Percentiles rank a stretch among this genome's conserved stretches.
Evolutionary conservation across 108 stramenopile species (phyloP).

Genomic region (Cyclotella choctawhatcheeana): DNA sequence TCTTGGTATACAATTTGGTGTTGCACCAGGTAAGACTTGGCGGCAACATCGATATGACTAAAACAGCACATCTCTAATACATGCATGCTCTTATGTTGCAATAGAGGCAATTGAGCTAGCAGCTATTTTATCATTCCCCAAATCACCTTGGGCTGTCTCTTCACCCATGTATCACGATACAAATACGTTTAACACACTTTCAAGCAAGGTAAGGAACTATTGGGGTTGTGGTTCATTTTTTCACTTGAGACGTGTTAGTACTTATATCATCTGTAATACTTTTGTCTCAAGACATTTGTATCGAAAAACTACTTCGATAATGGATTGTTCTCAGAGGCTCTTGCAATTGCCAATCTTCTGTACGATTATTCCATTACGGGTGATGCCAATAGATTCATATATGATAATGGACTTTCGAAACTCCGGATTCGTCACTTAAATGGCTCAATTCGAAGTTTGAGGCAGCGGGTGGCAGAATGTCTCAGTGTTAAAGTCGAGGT

Average conservation of each 20-base stretch:
- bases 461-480: constrained; percentile 65
- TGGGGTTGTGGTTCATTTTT: too few relatives aligned
- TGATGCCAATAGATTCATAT: constrained; percentile 49
- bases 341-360: constrained; percentile 73
- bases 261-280: too few relatives aligned
- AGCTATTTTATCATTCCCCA: constrained; percentile 72
- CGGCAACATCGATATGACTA: too few relatives aligned
- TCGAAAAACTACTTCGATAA: constrained; percentile 72
- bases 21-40: too few relatives aligned
- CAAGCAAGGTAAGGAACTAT: too few relatives aligned
- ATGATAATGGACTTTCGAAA: constrained; percentile 47
- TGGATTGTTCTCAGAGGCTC: constrained; percentile 82
- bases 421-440: constrained; percentile 56
- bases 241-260: too few relatives aligned
- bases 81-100: too few relatives aligned
- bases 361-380: constrained; percentile 53
- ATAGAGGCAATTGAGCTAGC: constrained; percentile 88
- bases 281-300: constrained; percentile 65
- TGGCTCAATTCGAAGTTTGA: constrained; percentile 58
- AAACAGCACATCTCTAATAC: too few relatives aligned
- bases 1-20: constrained; percentile 87
- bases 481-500: constrained; percentile 42
- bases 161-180: constrained; percentile 70
- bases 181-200: constrained; percentile 56
- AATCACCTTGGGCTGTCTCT: constrained; percentile 80